Base-by-base conservation (phyloP, 2,329 filamentous ascomycete genomes). In the Xylariales sp. region DNA sequence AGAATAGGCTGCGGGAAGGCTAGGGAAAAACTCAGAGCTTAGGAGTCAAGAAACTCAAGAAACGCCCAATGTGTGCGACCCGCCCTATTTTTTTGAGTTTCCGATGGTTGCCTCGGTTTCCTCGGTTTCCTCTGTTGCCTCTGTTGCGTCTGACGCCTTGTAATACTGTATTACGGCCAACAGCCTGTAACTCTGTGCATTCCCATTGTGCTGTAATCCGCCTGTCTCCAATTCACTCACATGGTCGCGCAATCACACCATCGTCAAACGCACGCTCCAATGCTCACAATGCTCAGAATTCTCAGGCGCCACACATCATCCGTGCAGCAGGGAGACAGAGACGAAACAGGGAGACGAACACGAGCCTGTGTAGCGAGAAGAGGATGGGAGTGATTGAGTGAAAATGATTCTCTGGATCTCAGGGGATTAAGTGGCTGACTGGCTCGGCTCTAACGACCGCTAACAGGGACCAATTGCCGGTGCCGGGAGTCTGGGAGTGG, bases 181-280 rank as follows among this genome's bases (percentile, higher is more conserved):
- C 52, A 54, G 53, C 28, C 53, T 49, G 54, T 32, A 16, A 8
- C 59, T 55, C 59, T 59, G 34, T 41, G 53, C 53, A 61, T 30
- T 36, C 14, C 58, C 57, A 54, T 56, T 56, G 39, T 56, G 39
- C 7, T 43, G 39, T 41, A 34, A 30, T 41, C 55, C 45, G 34
- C 32, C 14, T 43, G 43, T 32, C 39, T n/a, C 18, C 23, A 49
- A 12, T n/a, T 48, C 46, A 34, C 55, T 67, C 39, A 58, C 60
- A 59, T 59, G 28, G 43, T 49, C 32, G 32, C 62, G 41, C 18
- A 30, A 30, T 45, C 46, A 45, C 62, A 54, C 32, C 39, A 39
- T 45, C 39, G 5, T 14, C 23, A 23, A 23, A 23, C 23, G 23
- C 30, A 16, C 30, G 30, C 39, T 52, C 39, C n/a, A 18, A 54